Conservation (phyloP, 139 green algal species). For the Chlamydomonas sphaeroides region DNA sequence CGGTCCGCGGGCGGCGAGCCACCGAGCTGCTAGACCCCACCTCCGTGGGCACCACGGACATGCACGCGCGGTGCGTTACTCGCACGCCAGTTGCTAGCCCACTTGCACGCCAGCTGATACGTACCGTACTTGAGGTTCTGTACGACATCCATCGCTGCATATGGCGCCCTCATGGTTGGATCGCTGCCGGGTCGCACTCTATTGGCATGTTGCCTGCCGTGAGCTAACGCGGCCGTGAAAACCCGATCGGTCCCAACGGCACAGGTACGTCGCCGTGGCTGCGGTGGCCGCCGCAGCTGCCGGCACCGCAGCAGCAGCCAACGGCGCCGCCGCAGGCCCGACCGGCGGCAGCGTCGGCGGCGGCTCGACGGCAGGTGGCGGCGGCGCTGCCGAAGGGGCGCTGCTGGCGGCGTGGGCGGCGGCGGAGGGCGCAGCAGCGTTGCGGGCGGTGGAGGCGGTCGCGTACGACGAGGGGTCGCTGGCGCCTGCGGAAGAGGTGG, state of each 20-base stretch:
- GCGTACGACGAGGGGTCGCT: conserved; percentile 27
- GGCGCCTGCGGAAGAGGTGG: conserved; percentile 17
- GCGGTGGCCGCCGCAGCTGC: background rate
- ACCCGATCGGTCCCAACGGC: too few relatives aligned
- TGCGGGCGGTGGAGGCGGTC: conserved; percentile 21
- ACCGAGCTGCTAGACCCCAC: background rate
- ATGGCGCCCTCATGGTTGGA: too few relatives aligned
- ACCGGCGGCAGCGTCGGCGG: background rate
- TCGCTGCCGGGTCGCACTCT: too few relatives aligned
- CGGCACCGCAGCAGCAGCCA: background rate
- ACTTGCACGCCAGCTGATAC: too few relatives aligned
- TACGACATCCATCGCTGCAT: too few relatives aligned
- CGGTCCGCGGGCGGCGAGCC: background rate
- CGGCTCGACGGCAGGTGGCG: too few relatives aligned
- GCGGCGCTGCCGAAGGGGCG: too few relatives aligned
- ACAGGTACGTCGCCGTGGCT: conserved; percentile 3
- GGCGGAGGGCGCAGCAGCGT: conserved; percentile 23
- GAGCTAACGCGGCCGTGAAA: too few relatives aligned
- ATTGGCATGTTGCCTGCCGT: too few relatives aligned
- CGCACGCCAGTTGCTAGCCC: too few relatives aligned
- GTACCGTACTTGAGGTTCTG: too few relatives aligned
- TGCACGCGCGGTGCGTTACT: conserved; percentile 28
- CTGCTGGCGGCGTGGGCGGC: conserved; percentile 21
- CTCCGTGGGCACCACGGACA: conserved; percentile 10
- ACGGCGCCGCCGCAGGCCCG: background rate